Evolutionary conservation across 1,139 yeast genomes (phyloP).

Genomic region (Saccharomyces pastorianus): DNA sequence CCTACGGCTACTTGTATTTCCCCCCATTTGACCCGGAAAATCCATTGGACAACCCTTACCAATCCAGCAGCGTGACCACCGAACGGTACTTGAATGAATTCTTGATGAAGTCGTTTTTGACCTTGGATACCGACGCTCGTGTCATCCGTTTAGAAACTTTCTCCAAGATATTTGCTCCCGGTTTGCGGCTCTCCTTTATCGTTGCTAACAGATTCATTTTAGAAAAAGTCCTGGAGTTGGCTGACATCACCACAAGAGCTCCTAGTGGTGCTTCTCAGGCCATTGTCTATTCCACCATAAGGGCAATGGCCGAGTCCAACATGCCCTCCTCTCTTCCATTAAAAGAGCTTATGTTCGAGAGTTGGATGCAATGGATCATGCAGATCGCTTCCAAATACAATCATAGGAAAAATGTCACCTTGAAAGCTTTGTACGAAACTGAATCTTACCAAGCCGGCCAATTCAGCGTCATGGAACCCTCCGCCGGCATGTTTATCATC

Average conservation of each 20-base stretch:
- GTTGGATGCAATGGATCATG: conserved; percentile 60
- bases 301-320: conserved; percentile 13
- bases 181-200: conserved; percentile 75
- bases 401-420: conserved; percentile 45
- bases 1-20: conserved; percentile 58
- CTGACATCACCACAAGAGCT: conserved; percentile 43
- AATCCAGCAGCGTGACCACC: conserved; percentile 38
- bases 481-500: conserved; percentile 76
- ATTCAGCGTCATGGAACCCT: conserved; percentile 49
- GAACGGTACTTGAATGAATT: conserved; percentile 46
- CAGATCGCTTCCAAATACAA: conserved; percentile 53
- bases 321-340: conserved; percentile 6
- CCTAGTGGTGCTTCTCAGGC: conserved; percentile 49
- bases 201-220: conserved; percentile 58
- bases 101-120: conserved; percentile 57
- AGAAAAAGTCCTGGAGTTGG: conserved; percentile 33
- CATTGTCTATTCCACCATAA: conserved; percentile 27
- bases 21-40: conserved; percentile 35
- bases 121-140: conserved; percentile 70
- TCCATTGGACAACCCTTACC: conserved; percentile 33
- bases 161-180: conserved; percentile 83
- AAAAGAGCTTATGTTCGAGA: conserved; percentile 39
- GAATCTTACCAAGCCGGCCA: conserved; percentile 34
- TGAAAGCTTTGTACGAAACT: conserved; percentile 32
- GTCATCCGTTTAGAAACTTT: conserved; percentile 80